Evolutionary conservation across 2,329 filamentous ascomycete genomes (phyloP).

Genomic region (Ploettnerulaceae sp.): DNA sequence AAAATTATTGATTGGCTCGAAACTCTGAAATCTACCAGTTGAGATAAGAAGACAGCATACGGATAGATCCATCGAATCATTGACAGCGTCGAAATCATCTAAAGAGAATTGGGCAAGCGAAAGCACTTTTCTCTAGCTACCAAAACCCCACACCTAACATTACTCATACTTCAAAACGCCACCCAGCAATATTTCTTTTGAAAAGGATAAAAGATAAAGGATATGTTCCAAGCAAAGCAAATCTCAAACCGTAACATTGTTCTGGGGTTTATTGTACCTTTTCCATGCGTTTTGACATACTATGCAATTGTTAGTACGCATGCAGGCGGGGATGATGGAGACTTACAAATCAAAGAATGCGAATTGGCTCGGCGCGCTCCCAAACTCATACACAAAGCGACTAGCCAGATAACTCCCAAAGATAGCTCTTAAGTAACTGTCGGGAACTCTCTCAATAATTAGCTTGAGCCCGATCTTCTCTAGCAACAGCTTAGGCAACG

Average conservation of each 20-base stretch:
- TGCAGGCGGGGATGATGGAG: conserved; percentile 2
- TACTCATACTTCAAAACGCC: too few relatives aligned
- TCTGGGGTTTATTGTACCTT: conserved; percentile 36
- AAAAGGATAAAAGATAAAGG: neutral
- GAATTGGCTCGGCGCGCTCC: conserved; percentile 89
- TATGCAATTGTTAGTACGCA: conserved; percentile 34
- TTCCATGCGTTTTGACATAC: conserved; percentile 63
- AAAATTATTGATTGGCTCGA: too few relatives aligned
- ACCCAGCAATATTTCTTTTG: too few relatives aligned
- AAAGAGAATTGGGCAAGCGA: too few relatives aligned
- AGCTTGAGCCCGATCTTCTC: conserved; percentile 88
- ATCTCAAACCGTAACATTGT: neutral
- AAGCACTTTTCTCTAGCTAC: too few relatives aligned
- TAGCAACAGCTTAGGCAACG: conserved; percentile 76
- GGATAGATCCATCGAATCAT: too few relatives aligned
- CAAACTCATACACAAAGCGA: conserved; percentile 94
- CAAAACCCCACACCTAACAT: too few relatives aligned
- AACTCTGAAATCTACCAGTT: too few relatives aligned
- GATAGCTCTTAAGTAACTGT: conserved; percentile 87
- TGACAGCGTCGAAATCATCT: too few relatives aligned
- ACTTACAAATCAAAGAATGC: conserved; percentile 98
- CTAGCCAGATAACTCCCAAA: conserved; percentile 94
- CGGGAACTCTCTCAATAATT: conserved; percentile 81
- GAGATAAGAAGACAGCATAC: too few relatives aligned
- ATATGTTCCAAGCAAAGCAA: neutral